Evolutionary conservation across 768 basidiomycete species (phyloP).

Genomic region (Lactarius hengduanensis): DNA sequence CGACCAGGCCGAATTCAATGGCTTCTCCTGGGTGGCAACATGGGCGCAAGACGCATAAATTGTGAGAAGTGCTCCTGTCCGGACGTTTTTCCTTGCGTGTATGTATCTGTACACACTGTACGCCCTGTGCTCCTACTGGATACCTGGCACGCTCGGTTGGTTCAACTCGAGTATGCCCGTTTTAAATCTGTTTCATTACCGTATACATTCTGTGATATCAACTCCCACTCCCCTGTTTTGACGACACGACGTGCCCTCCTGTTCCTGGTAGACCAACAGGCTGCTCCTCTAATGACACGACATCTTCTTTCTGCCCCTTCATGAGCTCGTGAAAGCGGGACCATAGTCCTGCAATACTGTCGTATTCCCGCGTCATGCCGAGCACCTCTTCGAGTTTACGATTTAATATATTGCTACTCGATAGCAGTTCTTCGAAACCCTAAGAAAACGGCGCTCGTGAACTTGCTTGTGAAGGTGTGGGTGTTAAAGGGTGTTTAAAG

Average conservation of each 20-base stretch:
- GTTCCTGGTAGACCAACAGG: slow-evolving; percentile 60
- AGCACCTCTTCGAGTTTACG: slow-evolving; percentile 90
- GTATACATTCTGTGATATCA: slow-evolving; percentile 26
- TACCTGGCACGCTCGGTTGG: slow-evolving; percentile 31
- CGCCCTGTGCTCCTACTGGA: slow-evolving; percentile 33
- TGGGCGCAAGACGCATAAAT: slow-evolving; percentile 38
- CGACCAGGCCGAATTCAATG: slow-evolving; percentile 94
- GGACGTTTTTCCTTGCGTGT: slow-evolving; percentile 25
- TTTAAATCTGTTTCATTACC: slow-evolving; percentile 23
- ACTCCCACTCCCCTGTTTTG: slow-evolving; percentile 32
- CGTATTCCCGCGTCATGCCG: slow-evolving; percentile 91
- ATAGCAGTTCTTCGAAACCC: slow-evolving; percentile 88
- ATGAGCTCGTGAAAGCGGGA: slow-evolving; percentile 76
- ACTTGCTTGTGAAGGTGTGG: background rate
- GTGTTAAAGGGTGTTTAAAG: background rate
- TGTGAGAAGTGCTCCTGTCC: slow-evolving; percentile 24
- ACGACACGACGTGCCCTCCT: slow-evolving; percentile 59
- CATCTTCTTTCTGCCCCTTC: slow-evolving; percentile 41
- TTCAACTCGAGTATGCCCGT: slow-evolving; percentile 20
- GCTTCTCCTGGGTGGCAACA: slow-evolving; percentile 86
- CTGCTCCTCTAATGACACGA: slow-evolving; percentile 33
- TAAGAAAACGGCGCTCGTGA: slow-evolving; percentile 32
- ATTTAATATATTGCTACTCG: slow-evolving; percentile 81
- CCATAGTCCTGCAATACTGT: slow-evolving; percentile 85
- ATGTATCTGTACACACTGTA: slow-evolving; percentile 16